Base-by-base conservation (phyloP, 202 grass and related monocot species). In the Cymbopogon flexuosus region DNA sequence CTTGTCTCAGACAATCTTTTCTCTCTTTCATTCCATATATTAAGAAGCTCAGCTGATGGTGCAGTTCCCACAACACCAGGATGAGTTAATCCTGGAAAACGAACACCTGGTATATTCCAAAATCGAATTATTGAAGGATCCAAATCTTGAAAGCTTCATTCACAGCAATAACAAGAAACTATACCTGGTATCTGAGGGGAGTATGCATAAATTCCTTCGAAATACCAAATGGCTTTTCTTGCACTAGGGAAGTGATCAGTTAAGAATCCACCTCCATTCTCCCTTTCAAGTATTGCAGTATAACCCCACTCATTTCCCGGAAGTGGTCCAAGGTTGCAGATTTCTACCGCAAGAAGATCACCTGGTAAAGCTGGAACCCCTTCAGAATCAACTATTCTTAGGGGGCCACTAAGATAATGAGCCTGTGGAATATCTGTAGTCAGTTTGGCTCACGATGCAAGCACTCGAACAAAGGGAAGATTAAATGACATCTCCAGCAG, bases 191-290 rank as follows among this genome's bases (percentile, higher is more conserved):
- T 94, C 58, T 93, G 85, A 68, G 90, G 95, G 19, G 92, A 98
- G 76, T 91, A 89, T 59, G 92, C 88, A 70, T 93, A 94, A 87
- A 94, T 98, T 89, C 90, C 92, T 94, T 98, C 90, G 45, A 98
- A 98, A 84, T 98, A 98, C 95, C 95, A 98, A 71, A 98, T 93
- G 5, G 82, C 88, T 86, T 97, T 93, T 69, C 88, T 94, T 82
- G 92, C 92, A 74, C 63, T 81, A 47, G 92, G 95, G 61, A 98
- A 93, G 65, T 98, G 90, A 14, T 93, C 90, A 0, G 90, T 98
- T 85, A 98, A 84, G 79, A 94, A 98, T 51, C 95, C 84, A 35
- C 95, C 95, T 54, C 95, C 92, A 66, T 94, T 98, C n/a, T 91
- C 95, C 82, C 88, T 94, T 79, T 93, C 92, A 8, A 94, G 94